Evolutionary conservation across 2,329 filamentous ascomycete species (phyloP).

Genomic region (Coleophoma eucalyptorum): DNA sequence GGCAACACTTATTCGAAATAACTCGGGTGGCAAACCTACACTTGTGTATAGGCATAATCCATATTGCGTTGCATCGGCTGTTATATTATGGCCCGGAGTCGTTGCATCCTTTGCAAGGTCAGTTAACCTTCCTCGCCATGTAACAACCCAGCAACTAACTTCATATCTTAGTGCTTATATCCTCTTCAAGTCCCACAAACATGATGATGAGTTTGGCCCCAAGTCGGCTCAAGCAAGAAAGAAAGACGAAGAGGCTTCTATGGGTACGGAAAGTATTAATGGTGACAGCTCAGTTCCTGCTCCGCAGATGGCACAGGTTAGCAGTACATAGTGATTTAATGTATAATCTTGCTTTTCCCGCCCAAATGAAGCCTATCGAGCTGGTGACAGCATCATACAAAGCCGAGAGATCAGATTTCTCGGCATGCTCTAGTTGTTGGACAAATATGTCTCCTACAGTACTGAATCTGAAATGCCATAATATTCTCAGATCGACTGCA

Average conservation of each 20-base stretch:
- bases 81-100: conserved; percentile 49
- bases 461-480: too few relatives aligned
- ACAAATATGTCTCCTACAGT: too few relatives aligned
- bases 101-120: conserved; percentile 42
- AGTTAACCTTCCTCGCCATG: conserved; percentile 1
- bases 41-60: conserved; percentile 43
- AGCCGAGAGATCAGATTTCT: too few relatives aligned
- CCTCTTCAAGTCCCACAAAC: conserved; percentile 29
- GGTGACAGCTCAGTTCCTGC: too few relatives aligned
- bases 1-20: conserved; percentile 20
- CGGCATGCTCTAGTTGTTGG: too few relatives aligned
- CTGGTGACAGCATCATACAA: too few relatives aligned
- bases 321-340: too few relatives aligned
- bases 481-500: too few relatives aligned
- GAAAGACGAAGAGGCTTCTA: conserved; percentile 10
- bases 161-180: conserved; percentile 25
- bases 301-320: too few relatives aligned
- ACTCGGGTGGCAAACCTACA: conserved; percentile 30
- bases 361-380: too few relatives aligned
- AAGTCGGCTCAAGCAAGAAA: conserved; percentile 15
- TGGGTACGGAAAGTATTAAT: neutral
- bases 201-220: conserved; percentile 28
- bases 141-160: neutral
- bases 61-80: conserved; percentile 44
- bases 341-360: too few relatives aligned